Evolutionary conservation across 108 stramenopile species (phyloP), one percentile per base, ranked within the genome.

Genomic region (Discostella stelligeroides): DNA sequence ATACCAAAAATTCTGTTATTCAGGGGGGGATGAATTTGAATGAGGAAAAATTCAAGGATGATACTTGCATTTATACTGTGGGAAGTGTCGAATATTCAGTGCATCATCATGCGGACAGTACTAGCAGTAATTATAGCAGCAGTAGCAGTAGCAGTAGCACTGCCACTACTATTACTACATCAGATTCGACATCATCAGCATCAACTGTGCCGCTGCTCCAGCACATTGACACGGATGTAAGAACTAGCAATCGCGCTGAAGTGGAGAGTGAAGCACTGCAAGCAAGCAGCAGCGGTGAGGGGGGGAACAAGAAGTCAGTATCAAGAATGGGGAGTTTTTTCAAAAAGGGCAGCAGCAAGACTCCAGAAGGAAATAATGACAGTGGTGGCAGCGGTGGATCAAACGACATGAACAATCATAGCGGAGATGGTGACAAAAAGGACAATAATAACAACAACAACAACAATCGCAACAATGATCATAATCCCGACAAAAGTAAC

Each of bases 401-500:
- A n/a, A n/a, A n/a, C n/a, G n/a, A n/a, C n/a, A n/a, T n/a, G n/a
- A n/a, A n/a, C n/a, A n/a, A n/a, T n/a, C n/a, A 58, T 2, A 38
- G 38, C 4, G 29, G 25, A 30, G 21, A 48, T n/a, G 34, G 47
- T 40, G 37, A 40, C 20, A 58, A 30, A 6, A 38, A 24, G 38
- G 3, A 45, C 10, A 37, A 11, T 48, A 23, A 60, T 5, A 37
- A 40, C 0, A 57, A 38, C 21, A 58, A 58, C 20, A 34, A 25
- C n/a, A 14, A 37, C 4, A 18, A 54, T 66, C 48, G 50, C 48
- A 29, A 70, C 56, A 41, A 64, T 9, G 13, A 63, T 11, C 41
- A 59, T n/a, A n/a, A n/a, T 24, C 37, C 64, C 27, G 46, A 45
- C 39, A 60, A 74, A 21, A 50, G 57, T 29, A 46, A 71, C 63